Evolutionary conservation across 371 early-diverging fungal genomes (phyloP).

Genomic region (Capniomyces stellatus): DNA sequence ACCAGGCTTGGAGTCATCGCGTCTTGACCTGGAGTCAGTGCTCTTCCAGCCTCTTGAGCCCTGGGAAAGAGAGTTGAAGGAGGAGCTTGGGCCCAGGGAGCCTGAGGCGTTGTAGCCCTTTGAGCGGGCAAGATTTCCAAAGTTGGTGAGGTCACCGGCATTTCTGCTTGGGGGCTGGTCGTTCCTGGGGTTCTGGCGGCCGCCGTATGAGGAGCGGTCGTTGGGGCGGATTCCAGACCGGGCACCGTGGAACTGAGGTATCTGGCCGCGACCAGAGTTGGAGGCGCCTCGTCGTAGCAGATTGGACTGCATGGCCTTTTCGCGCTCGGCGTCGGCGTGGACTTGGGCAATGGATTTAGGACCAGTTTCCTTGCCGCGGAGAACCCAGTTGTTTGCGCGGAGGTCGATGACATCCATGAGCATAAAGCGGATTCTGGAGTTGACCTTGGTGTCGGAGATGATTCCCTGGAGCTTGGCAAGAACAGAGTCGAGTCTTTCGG

Average conservation of each 20-base stretch:
- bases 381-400: slow-evolving; percentile 61
- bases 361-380: slow-evolving; percentile 37
- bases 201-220: slow-evolving; percentile 26
- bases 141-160: slow-evolving; percentile 48
- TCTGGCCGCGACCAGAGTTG: slow-evolving; percentile 20
- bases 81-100: slow-evolving; percentile 38
- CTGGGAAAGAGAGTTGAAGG: slow-evolving; percentile 29
- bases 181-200: slow-evolving; percentile 22
- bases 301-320: slow-evolving; percentile 45
- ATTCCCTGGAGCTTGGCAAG: slow-evolving; percentile 56
- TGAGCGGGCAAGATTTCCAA: slow-evolving; percentile 56
- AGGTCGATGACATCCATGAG: slow-evolving; percentile 80
- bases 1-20: slow-evolving; percentile 1
- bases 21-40: slow-evolving; percentile 16
- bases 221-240: slow-evolving; percentile 51
- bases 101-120: slow-evolving; percentile 27
- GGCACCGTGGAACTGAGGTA: slow-evolving; percentile 11
- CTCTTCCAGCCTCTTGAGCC: slow-evolving; percentile 27
- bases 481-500: slow-evolving; percentile 51
- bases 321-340: slow-evolving; percentile 48
- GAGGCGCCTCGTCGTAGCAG: slow-evolving; percentile 26
- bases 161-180: slow-evolving; percentile 11
- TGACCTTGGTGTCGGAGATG: slow-evolving; percentile 38
- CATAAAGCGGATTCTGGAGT: slow-evolving; percentile 83
- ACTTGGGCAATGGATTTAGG: slow-evolving; percentile 82